A percentile compares a stretch with the other conserved stretches of the same genome.
These are phyloP conservation scores for Phytophthora megakarya DNA, from an alignment of 352 stramenopile genomes.

Conservation along the genomic window DNA sequence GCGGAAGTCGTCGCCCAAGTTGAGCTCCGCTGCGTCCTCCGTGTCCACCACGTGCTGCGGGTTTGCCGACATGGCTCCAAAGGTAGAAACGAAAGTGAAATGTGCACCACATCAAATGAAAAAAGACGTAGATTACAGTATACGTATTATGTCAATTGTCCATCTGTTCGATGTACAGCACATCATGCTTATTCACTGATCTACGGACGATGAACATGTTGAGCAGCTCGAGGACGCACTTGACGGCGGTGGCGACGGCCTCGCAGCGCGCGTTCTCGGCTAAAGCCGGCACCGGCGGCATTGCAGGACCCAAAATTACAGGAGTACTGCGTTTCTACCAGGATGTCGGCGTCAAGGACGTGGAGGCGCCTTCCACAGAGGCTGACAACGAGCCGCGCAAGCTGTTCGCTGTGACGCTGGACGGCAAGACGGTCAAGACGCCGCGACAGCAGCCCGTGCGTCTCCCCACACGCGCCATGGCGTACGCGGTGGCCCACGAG, in stretches of 20 bases:
- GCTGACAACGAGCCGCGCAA: constrained; percentile 21
- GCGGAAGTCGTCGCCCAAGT: constrained; percentile 89
- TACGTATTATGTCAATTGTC: too few species aligned
- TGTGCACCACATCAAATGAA: too few species aligned
- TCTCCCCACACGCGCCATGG: constrained; percentile 71
- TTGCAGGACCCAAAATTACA: constrained; percentile 80
- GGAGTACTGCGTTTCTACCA: constrained; percentile 84
- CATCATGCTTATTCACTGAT: too few species aligned
- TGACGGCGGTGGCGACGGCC: constrained; percentile 23
- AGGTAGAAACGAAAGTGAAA: constrained; percentile 4
- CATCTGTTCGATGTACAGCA: too few species aligned
- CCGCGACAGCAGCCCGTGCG: constrained; percentile 62
- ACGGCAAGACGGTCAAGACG: constrained; percentile 86
- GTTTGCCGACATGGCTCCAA: constrained; percentile 69
- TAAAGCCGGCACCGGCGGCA: constrained; percentile 48
- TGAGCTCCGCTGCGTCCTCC: constrained; percentile 90
- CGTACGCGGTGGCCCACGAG: constrained; percentile 76
- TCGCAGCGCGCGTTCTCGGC: constrained; percentile 49
- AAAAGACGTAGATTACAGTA: too few species aligned
- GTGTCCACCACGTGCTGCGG: constrained; percentile 89
- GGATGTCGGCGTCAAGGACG: constrained; percentile 69
- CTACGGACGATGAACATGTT: constrained; percentile 27
- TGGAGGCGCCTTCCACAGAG: constrained; percentile 38
- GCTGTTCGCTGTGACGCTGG: constrained; percentile 73
- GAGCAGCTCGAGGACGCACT: constrained; percentile 32